Evolutionary conservation across 345 rosid species (phyloP), one percentile per base, ranked within the genome.

Genomic region (Eucalyptus decipiens): DNA sequence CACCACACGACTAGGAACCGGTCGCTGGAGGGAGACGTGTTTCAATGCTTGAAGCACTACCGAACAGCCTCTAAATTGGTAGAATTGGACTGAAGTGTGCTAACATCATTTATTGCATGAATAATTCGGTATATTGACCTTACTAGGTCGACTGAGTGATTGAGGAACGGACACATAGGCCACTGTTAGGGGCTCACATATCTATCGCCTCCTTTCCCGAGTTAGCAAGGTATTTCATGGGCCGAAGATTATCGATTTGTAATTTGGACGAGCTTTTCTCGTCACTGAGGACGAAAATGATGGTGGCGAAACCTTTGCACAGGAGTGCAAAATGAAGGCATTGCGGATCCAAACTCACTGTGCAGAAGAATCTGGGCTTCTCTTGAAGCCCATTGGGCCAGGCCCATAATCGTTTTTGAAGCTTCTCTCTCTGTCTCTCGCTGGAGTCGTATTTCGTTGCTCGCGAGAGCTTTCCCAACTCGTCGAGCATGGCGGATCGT

Each of bases 401-500:
- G 85, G 47, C 85, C 85, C 85, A 40, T 40, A 11, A 40, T 10
- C 7, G 28, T 76, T 40, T 76, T 11, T 14, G 13, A 76, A 76
- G 28, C 83, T 76, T 76, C 47, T 37, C 83, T 21, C 26, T 18
- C 12, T 18, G 24, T 37, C 47, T 40, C 47, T 42, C 3, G 24
- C 69, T 56, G 81, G 3, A 18, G 42, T 3, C 8, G 43, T 2
- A 21, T 23, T 40, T 21, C 30, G 2, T 21, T 3, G 85, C 47
- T 76, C 30, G 47, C 47, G 85, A 76, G 85, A 76, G 47, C 85
- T 76, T 76, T 21, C 8, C 85, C 17, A 40, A 2, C 47, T 72
- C 48, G 76, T 32, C 54, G 88, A 54, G 43, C 32, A 93, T 91
- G 92, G 91, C 89, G 32, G 95, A 92, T 88, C 95, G 93, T 52